Conservation (phyloP, 345 rosid genomes). For the Hibiscus tridactylites region DNA sequence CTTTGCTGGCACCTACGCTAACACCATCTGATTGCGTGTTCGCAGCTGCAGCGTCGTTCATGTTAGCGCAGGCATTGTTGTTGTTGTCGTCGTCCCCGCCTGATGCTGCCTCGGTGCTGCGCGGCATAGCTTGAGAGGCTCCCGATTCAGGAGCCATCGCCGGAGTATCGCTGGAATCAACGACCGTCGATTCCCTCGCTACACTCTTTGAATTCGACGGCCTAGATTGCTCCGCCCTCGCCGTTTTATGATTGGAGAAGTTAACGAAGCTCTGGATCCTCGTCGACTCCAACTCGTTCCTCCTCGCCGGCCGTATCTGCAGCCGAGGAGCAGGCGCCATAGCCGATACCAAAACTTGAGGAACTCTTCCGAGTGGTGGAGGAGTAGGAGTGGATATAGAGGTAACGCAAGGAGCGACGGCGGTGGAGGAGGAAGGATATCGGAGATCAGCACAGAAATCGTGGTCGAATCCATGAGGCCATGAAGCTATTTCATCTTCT, state of each 20-base stretch:
- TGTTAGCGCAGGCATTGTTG: constrained; percentile 20
- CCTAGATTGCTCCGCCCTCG: constrained; percentile 27
- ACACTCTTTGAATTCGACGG: constrained; percentile 35
- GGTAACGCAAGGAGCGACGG: constrained; percentile 24
- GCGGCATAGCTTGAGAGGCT: constrained; percentile 27
- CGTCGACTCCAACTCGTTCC: constrained; percentile 17
- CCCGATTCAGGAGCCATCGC: constrained; percentile 24
- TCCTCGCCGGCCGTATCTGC: constrained; percentile 37
- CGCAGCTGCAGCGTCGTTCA: constrained; percentile 18
- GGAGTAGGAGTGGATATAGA: constrained; percentile 1
- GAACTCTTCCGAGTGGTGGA: constrained; percentile 15
- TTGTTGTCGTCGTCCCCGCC: constrained; percentile 24
- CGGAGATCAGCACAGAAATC: constrained; percentile 68
- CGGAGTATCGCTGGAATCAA: constrained; percentile 53
- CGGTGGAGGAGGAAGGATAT: constrained; percentile 30
- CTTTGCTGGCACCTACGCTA: constrained; percentile 14
- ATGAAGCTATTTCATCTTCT: constrained; percentile 85
- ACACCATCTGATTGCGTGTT: constrained; percentile 18
- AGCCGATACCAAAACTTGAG: constrained; percentile 9
- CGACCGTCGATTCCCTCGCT: constrained; percentile 54
- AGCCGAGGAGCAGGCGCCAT: constrained; percentile 27
- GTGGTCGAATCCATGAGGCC: constrained; percentile 56
- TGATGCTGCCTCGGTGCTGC: constrained; percentile 18
- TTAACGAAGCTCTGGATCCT: constrained; percentile 46
- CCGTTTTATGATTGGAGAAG: constrained; percentile 40